Base-by-base conservation (phyloP, 73 alveolate genomes). In the Paramecium primaurelia region DNA sequence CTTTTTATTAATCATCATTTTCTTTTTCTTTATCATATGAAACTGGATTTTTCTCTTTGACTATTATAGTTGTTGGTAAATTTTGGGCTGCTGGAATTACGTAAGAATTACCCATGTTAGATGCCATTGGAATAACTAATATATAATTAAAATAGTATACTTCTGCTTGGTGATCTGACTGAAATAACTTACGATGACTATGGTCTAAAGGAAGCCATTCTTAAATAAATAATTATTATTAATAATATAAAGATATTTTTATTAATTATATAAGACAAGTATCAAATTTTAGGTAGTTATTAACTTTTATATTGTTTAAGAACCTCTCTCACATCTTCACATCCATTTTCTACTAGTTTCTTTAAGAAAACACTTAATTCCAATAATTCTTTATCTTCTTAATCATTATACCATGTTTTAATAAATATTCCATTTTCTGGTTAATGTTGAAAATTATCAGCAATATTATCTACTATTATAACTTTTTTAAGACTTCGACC, bases 391-490 rank as follows among this genome's bases (percentile, higher is more conserved):
- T 96, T 95, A 86, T 98, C 99, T 12, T 86, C 93, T 83, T 88
- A 88, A 86, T 98, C 99, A 54, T 95, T 98, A 86, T 96, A 97
- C 98, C 99, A 98, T 47, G 98, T 95, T 88, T 95, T 97, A 38
- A 98, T 98, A 84, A 97, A 97, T 58, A 98, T 97, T 36, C 99
- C 99, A 95, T 98, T 98, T 45, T 97, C 99, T 3, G 98, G 98
- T 88, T 97, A 89, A 22, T 92, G 92, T 77, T 96, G 92, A 93
- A 98, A 98, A 92, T 98, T 98, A 69, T 97, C 99, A 11, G 99
- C 99, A 34, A 98, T 97, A 95, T 98, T 98, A 88, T 98, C 99
- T 4, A 98, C 98, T 86, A 98, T 97, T 22, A 98, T 95, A 37
- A 96, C 95, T 93, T 93, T 96, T 22, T 96, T 92, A 42, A 98